Evolutionary conservation across 495 filamentous ascomycete genomes (phyloP), one percentile per base, ranked within the genome.

Genomic region (Aspergillus sclerotiicarbonarius): DNA sequence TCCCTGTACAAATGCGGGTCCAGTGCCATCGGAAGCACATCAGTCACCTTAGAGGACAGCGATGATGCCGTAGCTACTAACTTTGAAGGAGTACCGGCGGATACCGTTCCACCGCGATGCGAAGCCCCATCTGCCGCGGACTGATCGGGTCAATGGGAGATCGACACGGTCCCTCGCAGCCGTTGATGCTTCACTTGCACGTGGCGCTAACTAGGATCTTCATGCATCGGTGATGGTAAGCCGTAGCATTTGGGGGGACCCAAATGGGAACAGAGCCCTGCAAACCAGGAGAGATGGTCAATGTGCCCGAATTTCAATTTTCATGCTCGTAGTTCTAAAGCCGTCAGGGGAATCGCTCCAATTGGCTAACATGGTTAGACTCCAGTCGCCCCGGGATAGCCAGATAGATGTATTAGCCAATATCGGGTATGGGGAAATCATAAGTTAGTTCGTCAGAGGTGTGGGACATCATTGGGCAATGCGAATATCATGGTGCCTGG

Each of bases 201-300:
- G 74, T 76, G 74, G 74, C 72, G 71, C 71, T 76, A 72, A 67
- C 71, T 67, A 62, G 69, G 71, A 73, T 76, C 70, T 67, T 71
- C 69, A 76, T 76, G 70, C 73, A 75, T 66, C 59, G 65, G 56
- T 53, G 54, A 59, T 44, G 46, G 60, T 48, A 51, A 39, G 46
- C 46, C 46, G n/a, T 6, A n/a, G 37, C 3, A 6, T 6, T 41
- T 12, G 7, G 1, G 37, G 33, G 33, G 33, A 10, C 37, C 37
- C 5, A 41, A n/a, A n/a, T 6, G 15, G 37, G 37, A 41, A n/a
- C n/a, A 41, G 37, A 12, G n/a, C 37, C 37, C 7, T 41, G 37
- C 4, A 6, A n/a, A 6, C 37, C 13, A n/a, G 37, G 13, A 6
- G 12, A 1, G 13, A 4, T n/a, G 13, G 37, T 12, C 37, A 41